phyloP scores from a whole-genome alignment of 139 green algal species.

The Trebouxia sp. region DNA sequence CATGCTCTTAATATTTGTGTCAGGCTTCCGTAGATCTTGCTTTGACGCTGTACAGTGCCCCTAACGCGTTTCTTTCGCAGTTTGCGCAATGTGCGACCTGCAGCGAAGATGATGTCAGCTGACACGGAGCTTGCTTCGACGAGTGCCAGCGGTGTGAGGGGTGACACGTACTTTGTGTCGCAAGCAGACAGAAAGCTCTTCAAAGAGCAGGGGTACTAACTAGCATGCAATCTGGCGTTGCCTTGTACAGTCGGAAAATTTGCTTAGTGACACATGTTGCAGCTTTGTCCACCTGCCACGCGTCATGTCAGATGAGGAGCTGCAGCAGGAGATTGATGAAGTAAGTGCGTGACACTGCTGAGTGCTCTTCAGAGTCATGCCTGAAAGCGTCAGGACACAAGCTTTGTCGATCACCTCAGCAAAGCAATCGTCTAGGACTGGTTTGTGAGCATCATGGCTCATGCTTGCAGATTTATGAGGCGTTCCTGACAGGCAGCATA shows the following conservation, averaged over 20 bases:
- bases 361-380: too few species aligned
- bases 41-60: too few species aligned
- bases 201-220: conserved; percentile 6
- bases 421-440: too few species aligned
- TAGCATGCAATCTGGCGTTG: too few species aligned
- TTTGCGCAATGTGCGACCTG: neutral
- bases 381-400: too few species aligned
- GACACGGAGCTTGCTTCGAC: too few species aligned
- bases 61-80: neutral
- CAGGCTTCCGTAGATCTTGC: too few species aligned
- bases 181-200: neutral
- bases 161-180: neutral
- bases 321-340: conserved; percentile 43
- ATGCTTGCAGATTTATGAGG: conserved; percentile 45
- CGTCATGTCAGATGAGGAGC: conserved; percentile 52
- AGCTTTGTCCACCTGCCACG: conserved; percentile 46
- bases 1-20: too few species aligned
- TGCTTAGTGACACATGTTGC: too few species aligned
- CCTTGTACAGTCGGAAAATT: too few species aligned
- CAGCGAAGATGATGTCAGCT: neutral
- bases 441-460: neutral
- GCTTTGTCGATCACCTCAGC: too few species aligned
- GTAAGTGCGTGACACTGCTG: too few species aligned
- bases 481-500: conserved; percentile 54
- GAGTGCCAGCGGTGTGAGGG: neutral